phyloP scores from a whole-genome alignment of 116 monocot genomes.

The Iris pallida region DNA sequence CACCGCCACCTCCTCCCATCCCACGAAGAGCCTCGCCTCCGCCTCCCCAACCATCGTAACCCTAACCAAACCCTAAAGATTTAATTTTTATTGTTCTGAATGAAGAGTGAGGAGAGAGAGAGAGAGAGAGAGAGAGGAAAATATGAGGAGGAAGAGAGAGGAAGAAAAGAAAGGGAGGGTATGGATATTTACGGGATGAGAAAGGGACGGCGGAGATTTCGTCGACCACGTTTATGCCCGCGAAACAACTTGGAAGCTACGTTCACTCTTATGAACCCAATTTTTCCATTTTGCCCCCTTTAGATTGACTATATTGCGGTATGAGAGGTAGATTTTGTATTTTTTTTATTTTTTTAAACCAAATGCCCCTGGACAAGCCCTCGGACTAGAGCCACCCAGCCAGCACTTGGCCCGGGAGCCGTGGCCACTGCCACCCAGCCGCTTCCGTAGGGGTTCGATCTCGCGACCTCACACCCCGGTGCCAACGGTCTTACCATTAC shows the following conservation, averaged over 20 bases:
- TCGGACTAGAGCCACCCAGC: no score
- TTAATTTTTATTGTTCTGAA: neutral
- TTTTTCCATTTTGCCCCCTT: no score
- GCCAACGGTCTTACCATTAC: no score
- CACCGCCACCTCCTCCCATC: slow-evolving; percentile 76
- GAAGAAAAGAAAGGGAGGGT: slow-evolving; percentile 3
- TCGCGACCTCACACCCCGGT: no score
- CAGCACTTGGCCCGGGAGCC: no score
- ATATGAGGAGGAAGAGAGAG: neutral
- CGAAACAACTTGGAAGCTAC: slow-evolving; percentile 18
- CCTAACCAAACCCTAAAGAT: slow-evolving; percentile 19
- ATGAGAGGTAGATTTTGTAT: no score
- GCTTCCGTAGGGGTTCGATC: no score
- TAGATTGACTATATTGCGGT: no score
- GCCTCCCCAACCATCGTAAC: slow-evolving; percentile 8
- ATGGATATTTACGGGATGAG: neutral
- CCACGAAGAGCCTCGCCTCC: slow-evolving; percentile 24
- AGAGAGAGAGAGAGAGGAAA: slow-evolving; percentile 1
- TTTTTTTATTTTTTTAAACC: no score
- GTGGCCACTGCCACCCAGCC: no score
- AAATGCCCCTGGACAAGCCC: no score
- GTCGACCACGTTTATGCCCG: neutral
- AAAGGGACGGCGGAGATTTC: slow-evolving; percentile 25
- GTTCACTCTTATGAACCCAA: neutral
- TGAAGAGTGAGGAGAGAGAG: no score